These are phyloP conservation scores for Discostella stelligeroides DNA, from an alignment of 108 stramenopile species.

Conservation along the genomic window DNA sequence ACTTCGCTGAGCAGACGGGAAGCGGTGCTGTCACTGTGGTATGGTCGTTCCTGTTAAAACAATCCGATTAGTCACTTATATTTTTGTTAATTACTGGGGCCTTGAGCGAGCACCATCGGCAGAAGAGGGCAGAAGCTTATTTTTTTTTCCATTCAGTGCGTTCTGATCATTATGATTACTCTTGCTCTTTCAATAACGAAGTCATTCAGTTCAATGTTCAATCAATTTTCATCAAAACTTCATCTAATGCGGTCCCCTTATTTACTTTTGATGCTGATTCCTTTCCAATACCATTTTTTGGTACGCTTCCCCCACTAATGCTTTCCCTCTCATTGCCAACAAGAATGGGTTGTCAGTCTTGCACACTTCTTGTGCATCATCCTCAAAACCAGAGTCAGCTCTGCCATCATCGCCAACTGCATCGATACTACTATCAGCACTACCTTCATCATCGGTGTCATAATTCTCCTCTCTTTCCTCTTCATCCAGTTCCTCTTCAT, in stretches of 20 bases:
- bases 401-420: conserved; percentile 25
- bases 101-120: no score
- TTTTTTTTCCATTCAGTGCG: no score
- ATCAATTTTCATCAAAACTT: background rate
- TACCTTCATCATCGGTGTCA: conserved; percentile 24
- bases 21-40: conserved; percentile 73
- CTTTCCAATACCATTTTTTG: conserved; percentile 64
- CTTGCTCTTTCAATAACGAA: conserved; percentile 39
- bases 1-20: conserved; percentile 78
- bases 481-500: conserved; percentile 17
- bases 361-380: conserved; percentile 15
- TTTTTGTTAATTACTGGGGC: no score
- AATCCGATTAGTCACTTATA: no score
- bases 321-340: conserved; percentile 76
- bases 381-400: conserved; percentile 22
- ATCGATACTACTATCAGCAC: conserved; percentile 9
- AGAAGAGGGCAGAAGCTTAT: no score
- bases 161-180: no score
- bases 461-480: conserved; percentile 22
- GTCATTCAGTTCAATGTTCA: no score
- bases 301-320: conserved; percentile 82
- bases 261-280: conserved; percentile 27
- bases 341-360: conserved; percentile 62
- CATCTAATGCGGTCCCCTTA: no score
- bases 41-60: no score